phyloP scores from a whole-genome alignment of 768 basidiomycete species.

The Suillus subaureus region DNA sequence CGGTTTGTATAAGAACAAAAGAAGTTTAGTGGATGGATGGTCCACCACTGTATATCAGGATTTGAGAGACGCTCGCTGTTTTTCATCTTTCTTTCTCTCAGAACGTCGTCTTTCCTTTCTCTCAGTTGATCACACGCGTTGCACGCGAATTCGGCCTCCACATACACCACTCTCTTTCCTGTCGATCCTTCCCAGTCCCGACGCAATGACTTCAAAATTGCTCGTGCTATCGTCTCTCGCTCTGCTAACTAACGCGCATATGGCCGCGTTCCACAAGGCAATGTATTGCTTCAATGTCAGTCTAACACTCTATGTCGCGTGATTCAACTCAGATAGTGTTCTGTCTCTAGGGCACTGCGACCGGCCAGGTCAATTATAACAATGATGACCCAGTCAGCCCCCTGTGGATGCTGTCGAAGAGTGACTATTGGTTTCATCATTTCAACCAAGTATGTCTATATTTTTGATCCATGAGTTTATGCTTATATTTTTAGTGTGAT shows the following conservation, averaged over 20 bases:
- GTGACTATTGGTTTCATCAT: constrained; percentile 44
- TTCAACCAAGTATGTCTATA: constrained; percentile 32
- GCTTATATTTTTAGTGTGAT: constrained; percentile 49
- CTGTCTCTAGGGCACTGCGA: constrained; percentile 29
- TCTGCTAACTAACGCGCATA: constrained; percentile 38
- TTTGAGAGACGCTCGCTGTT: background rate
- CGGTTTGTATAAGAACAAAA: constrained; percentile 5
- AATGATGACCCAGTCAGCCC: constrained; percentile 42
- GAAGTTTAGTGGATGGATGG: background rate
- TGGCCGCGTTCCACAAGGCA: constrained; percentile 43
- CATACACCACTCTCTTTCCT: background rate
- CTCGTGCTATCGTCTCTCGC: constrained; percentile 3
- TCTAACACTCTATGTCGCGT: background rate
- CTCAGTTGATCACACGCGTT: background rate
- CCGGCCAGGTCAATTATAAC: constrained; percentile 38
- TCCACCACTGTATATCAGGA: background rate
- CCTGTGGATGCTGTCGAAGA: constrained; percentile 42
- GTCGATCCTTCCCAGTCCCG: background rate
- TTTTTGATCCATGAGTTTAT: constrained; percentile 10
- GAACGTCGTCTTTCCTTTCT: background rate
- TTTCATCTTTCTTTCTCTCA: background rate
- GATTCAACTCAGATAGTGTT: background rate
- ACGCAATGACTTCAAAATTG: constrained; percentile 1
- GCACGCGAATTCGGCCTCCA: background rate
- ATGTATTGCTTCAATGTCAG: constrained; percentile 51